Evolutionary conservation across 75 land plant genomes (phyloP).

Genomic region (Selaginella moellendorffii): DNA sequence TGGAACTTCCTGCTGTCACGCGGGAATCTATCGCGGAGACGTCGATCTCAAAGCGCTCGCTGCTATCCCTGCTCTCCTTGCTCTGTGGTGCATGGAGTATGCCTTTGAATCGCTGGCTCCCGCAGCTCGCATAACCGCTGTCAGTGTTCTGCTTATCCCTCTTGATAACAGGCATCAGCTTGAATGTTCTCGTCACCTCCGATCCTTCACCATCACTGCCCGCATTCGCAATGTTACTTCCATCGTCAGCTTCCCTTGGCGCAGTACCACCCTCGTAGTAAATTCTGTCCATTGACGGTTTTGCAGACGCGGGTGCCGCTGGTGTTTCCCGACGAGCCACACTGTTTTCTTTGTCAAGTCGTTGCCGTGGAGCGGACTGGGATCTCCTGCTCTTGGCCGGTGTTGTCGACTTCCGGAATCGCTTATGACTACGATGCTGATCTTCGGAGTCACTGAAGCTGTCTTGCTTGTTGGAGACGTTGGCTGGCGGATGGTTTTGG

Average conservation of each 20-base stretch:
- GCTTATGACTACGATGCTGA: background rate
- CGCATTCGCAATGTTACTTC: background rate
- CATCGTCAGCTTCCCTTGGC: no score
- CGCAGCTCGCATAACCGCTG: background rate
- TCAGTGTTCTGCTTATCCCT: background rate
- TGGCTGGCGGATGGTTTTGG: background rate
- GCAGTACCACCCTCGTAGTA: background rate
- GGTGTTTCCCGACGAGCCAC: background rate
- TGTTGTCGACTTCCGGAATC: background rate
- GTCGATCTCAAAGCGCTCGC: background rate
- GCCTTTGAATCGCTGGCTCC: background rate
- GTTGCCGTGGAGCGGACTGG: background rate
- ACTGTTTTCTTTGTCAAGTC: background rate
- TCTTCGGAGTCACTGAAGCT: background rate
- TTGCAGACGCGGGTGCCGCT: background rate
- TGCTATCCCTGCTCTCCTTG: slow-evolving; percentile 2
- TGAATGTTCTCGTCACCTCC: background rate
- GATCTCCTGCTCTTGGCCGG: background rate
- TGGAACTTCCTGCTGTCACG: no score
- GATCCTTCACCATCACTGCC: background rate
- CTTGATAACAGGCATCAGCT: background rate
- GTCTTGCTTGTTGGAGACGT: background rate
- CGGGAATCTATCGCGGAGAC: background rate
- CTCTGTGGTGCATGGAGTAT: background rate
- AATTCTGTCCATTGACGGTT: background rate